Base-by-base conservation (phyloP, 1,139 yeast species). In the Kurtzmaniella natalensis region DNA sequence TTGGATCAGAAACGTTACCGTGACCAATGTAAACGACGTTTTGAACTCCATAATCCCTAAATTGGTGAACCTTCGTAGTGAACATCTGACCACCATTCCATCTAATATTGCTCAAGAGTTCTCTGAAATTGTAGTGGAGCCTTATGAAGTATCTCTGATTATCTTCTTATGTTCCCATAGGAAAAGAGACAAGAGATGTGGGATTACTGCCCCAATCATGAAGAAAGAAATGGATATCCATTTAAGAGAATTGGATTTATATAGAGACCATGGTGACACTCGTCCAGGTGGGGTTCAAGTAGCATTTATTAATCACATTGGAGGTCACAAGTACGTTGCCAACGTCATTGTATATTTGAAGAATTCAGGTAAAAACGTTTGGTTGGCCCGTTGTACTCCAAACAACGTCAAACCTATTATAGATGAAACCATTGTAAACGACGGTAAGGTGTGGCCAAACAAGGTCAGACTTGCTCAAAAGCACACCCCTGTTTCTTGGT, bases 241-340 rank as follows among this genome's bases (percentile, higher is more conserved):
- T 46, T 63, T 88, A 27, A 67, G 94, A 32, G 86, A 83, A 11
- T 63, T 72, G 28, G 92, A 79, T 3, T 59, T 83, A 18, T 76
- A 76, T 46, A 70, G 97, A 47, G 96, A 89, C 55, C 50, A 60
- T 25, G 81, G 86, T 4, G 95, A 85, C 51, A 69, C 65, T 31
- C 68, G 89, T 34, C 78, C 86, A 0, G 79, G 71, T 25, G 97
- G 97, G 3, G 84, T 82, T 2, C 61, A 65, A 9, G 86, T 88
- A 3, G 65, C 72, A 3, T 87, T 58, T 47, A 71, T 84, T 16
- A 87, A 85, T 50, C 98, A 92, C 56, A 82, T 92, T 20, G 98
- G 98, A 3, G 97, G 97, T 2, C 98, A 92, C 59, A 92, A 92
- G 51, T 92, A 67, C 56, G 85, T 92, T 1, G 96, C 97, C 2